These are phyloP conservation scores for Ophiostoma himal-ulmi DNA, from an alignment of 2,329 filamentous ascomycete species.

Conservation along the genomic window DNA sequence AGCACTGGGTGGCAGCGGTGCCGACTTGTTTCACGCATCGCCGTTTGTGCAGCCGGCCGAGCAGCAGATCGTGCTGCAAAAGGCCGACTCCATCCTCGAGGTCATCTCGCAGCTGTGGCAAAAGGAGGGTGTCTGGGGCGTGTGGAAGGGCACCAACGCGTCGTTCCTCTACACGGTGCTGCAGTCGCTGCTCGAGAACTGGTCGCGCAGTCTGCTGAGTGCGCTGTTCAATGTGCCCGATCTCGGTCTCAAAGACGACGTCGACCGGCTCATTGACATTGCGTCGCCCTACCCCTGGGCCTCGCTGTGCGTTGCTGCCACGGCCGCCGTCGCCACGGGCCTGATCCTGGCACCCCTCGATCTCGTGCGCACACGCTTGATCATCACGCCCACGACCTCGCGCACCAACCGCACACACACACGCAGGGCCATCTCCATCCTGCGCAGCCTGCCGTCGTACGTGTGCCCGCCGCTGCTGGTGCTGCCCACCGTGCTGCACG, in stretches of 20 bases:
- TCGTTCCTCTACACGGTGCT: conserved; percentile 89
- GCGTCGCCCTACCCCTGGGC: conserved; percentile 77
- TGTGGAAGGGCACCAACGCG: conserved; percentile 91
- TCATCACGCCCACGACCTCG: conserved; percentile 75
- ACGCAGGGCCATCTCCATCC: conserved; percentile 69
- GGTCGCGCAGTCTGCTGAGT: conserved; percentile 83
- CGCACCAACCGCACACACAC: conserved; percentile 46
- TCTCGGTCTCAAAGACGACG: conserved; percentile 65
- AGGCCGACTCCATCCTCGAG: conserved; percentile 75
- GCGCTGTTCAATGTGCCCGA: conserved; percentile 88
- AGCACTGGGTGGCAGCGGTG: background rate
- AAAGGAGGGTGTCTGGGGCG: conserved; percentile 81
- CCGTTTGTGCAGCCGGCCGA: conserved; percentile 32
- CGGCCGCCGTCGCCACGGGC: conserved; percentile 64
- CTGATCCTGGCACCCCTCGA: conserved; percentile 82
- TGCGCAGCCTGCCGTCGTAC: conserved; percentile 73
- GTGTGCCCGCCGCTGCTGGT: conserved; percentile 64
- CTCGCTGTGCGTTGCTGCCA: conserved; percentile 66
- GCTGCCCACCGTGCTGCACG: conserved; percentile 80
- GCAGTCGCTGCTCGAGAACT: conserved; percentile 81
- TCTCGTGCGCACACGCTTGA: conserved; percentile 79
- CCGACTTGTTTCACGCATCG: conserved; percentile 22
- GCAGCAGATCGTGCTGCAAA: conserved; percentile 65
- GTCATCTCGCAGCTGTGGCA: conserved; percentile 84
- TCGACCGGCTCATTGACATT: conserved; percentile 66